A percentile compares a stretch with the other conserved stretches of the same genome.
Conservation (phyloP, 495 filamentous ascomycete species). For the Letharia lupina region DNA sequence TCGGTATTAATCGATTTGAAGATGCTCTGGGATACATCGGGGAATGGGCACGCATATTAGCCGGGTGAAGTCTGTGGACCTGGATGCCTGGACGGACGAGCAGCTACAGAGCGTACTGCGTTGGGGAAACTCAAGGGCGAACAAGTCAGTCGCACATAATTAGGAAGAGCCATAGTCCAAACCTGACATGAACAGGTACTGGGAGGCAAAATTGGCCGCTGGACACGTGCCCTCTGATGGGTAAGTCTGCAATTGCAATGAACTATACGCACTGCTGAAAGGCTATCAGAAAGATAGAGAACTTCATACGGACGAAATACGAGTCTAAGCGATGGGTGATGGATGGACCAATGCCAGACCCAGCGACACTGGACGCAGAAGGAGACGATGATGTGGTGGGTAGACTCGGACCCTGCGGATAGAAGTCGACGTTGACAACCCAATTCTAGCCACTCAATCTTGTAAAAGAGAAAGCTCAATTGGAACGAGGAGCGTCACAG, state of each 20-base stretch:
- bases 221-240: constrained; percentile 95
- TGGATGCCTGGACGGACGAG: constrained; percentile 97
- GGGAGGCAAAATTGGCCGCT: constrained; percentile 87
- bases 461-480: constrained; percentile 63
- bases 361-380: constrained; percentile 70
- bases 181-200: constrained; percentile 51
- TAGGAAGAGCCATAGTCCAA: not conserved
- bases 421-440: not conserved
- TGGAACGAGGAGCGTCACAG: constrained; percentile 53
- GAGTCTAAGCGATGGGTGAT: constrained; percentile 97
- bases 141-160: constrained; percentile 53
- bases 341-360: constrained; percentile 91
- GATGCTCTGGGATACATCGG: constrained; percentile 93
- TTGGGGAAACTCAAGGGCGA: constrained; percentile 93
- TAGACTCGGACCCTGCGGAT: constrained; percentile 17
- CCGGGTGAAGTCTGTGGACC: constrained; percentile 92
- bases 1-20: constrained; percentile 19
- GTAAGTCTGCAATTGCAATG: constrained; percentile 35
- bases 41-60: constrained; percentile 99
- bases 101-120: constrained; percentile 82
- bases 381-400: constrained; percentile 74
- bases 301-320: constrained; percentile 98
- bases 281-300: constrained; percentile 76
- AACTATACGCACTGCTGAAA: constrained; percentile 14
- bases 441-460: constrained; percentile 53